phyloP scores from a whole-genome alignment of 169 alveolate genomes.

The Haemoproteus tartakovskyi region DNA sequence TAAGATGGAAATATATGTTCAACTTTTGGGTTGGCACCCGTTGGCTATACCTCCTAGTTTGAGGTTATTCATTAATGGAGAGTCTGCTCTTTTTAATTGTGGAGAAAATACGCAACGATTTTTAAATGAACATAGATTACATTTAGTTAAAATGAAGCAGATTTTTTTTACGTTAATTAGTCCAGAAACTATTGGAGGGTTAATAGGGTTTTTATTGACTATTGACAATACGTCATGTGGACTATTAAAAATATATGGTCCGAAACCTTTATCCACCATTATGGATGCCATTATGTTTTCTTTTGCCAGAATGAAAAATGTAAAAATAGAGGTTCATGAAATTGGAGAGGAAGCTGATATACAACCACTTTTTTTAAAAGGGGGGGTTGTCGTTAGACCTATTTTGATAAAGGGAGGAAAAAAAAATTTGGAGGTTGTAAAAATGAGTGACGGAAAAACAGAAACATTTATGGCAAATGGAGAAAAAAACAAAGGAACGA shows the following conservation, averaged over 20 bases:
- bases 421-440: too few relatives aligned
- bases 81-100: constrained; percentile 76
- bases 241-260: constrained; percentile 76
- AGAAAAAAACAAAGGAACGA: not conserved
- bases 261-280: constrained; percentile 66
- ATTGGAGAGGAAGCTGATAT: constrained; percentile 11
- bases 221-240: constrained; percentile 74
- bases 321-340: constrained; percentile 7
- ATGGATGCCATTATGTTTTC: constrained; percentile 45
- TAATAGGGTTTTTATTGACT: constrained; percentile 81
- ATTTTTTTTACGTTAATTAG: constrained; percentile 76
- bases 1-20: constrained; percentile 74
- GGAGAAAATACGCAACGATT: constrained; percentile 85
- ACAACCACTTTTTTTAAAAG: constrained; percentile 38
- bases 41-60: constrained; percentile 82
- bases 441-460: too few relatives aligned
- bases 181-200: constrained; percentile 77
- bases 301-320: constrained; percentile 69
- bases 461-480: too few relatives aligned
- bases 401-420: too few relatives aligned
- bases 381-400: constrained; percentile 34
- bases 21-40: constrained; percentile 78
- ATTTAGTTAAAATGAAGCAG: constrained; percentile 68
- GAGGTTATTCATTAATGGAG: constrained; percentile 74
- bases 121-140: constrained; percentile 78